A percentile compares a stretch with the other conserved stretches of the same genome.
Conservation (phyloP, 257 asterid species). For the Plantago elongata region DNA sequence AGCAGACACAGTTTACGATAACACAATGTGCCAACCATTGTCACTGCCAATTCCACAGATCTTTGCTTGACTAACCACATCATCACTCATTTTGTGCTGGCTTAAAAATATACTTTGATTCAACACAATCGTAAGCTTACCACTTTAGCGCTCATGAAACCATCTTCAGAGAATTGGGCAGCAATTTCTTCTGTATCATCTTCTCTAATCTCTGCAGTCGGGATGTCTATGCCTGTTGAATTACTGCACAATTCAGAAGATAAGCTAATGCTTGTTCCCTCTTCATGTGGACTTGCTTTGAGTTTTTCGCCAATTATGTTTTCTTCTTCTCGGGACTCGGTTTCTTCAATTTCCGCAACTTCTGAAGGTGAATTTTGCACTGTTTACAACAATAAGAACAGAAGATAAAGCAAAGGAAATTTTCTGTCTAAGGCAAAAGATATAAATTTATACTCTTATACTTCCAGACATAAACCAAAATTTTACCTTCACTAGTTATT, state of each 20-base stretch:
- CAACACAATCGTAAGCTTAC: constrained; percentile 30
- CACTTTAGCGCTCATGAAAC: constrained; percentile 27
- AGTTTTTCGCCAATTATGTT: constrained; percentile 8
- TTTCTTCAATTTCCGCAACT: constrained; percentile 35
- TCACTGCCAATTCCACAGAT: constrained; percentile 4
- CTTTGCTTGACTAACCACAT: not conserved
- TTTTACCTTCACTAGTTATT: constrained; percentile 40
- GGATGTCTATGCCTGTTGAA: constrained; percentile 27
- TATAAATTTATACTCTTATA: not conserved
- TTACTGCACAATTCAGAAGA: constrained; percentile 22
- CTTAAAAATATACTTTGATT: constrained; percentile 1
- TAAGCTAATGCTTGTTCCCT: constrained; percentile 21
- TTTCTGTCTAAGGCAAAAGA: not conserved
- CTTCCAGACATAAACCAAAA: not conserved
- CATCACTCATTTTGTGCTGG: not conserved
- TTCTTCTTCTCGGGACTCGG: constrained; percentile 32
- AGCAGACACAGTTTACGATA: not conserved
- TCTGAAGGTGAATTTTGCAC: constrained; percentile 20
- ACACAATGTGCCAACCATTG: constrained; percentile 1
- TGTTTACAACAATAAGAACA: constrained; percentile 13
- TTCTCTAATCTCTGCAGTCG: constrained; percentile 29
- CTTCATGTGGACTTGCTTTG: constrained; percentile 29
- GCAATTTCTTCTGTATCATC: constrained; percentile 32
- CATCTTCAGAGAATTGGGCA: constrained; percentile 18
- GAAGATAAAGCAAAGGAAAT: too few relatives aligned